Evolutionary conservation across 768 basidiomycete species (phyloP).

Genomic region (Lactifluus hygrophoroides): DNA sequence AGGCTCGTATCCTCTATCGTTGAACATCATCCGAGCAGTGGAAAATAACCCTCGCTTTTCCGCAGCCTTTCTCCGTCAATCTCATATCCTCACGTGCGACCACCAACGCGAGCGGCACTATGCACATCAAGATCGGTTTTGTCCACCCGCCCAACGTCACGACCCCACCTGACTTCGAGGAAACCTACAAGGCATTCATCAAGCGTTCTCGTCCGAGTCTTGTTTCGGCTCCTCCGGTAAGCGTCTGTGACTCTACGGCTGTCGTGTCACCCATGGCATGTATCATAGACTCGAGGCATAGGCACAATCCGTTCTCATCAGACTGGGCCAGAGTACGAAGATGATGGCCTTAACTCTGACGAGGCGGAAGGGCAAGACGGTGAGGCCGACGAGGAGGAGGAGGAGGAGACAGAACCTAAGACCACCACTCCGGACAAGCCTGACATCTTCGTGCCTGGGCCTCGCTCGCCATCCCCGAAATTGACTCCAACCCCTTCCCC

Average conservation of each 20-base stretch:
- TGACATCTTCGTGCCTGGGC: background rate
- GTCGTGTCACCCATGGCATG: background rate
- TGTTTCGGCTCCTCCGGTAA: slow-evolving; percentile 69
- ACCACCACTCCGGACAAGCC: background rate
- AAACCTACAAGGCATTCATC: slow-evolving; percentile 53
- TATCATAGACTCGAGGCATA: slow-evolving; percentile 67
- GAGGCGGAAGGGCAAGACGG: slow-evolving; percentile 37
- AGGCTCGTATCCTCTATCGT: slow-evolving; percentile 36
- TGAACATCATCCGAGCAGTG: slow-evolving; percentile 20
- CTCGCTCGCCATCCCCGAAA: slow-evolving; percentile 4
- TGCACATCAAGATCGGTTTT: slow-evolving; percentile 57
- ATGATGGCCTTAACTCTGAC: slow-evolving; percentile 65
- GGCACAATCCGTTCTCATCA: slow-evolving; percentile 70
- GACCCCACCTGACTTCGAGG: slow-evolving; percentile 44
- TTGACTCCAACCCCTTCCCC: slow-evolving; percentile 11
- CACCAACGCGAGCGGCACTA: slow-evolving; percentile 41
- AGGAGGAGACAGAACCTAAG: slow-evolving; percentile 26
- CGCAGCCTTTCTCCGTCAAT: slow-evolving; percentile 39
- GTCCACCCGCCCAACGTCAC: slow-evolving; percentile 36
- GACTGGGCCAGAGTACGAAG: slow-evolving; percentile 48
- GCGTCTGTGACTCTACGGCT: background rate
- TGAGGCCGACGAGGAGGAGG: slow-evolving; percentile 31
- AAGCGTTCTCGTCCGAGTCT: slow-evolving; percentile 58
- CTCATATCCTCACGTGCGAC: slow-evolving; percentile 43
- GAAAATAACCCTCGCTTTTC: background rate